Evolutionary conservation across 176 grass and related monocot genomes (phyloP).

Genomic region (Bonia amplexicaulis): DNA sequence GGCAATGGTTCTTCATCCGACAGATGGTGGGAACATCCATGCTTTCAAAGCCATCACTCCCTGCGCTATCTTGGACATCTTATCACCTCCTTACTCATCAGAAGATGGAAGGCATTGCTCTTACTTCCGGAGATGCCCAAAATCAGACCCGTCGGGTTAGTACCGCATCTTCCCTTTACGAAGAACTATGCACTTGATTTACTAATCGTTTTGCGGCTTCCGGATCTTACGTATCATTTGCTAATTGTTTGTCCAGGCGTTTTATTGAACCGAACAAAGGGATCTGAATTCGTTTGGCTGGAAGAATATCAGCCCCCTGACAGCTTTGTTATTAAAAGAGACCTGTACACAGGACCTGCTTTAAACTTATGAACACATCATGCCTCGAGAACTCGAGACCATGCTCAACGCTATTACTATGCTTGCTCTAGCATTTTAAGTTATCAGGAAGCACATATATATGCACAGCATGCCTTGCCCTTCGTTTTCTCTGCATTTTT

Average conservation of each 20-base stretch:
- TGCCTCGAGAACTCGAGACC: not conserved
- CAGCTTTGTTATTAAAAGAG: slow-evolving; percentile 63
- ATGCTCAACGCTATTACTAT: not conserved
- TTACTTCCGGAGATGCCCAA: slow-evolving; percentile 44
- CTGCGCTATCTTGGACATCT: slow-evolving; percentile 61
- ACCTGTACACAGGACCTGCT: slow-evolving; percentile 52
- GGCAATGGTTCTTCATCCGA: slow-evolving; percentile 40
- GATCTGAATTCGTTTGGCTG: slow-evolving; percentile 48
- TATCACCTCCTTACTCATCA: slow-evolving; percentile 64
- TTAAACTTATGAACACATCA: slow-evolving; percentile 29
- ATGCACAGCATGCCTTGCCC: not conserved
- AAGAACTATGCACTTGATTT: not conserved
- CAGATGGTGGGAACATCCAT: slow-evolving; percentile 47
- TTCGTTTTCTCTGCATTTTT: not conserved
- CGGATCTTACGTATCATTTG: not conserved
- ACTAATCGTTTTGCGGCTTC: not conserved
- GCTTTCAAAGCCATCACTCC: slow-evolving; percentile 58
- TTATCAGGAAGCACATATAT: slow-evolving; percentile 23
- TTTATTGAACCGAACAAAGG: slow-evolving; percentile 42
- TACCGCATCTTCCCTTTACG: not conserved
- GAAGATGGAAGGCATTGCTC: slow-evolving; percentile 60
- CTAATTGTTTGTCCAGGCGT: slow-evolving; percentile 7
- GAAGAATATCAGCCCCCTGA: slow-evolving; percentile 54
- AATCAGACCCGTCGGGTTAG: slow-evolving; percentile 35
- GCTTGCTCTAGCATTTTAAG: slow-evolving; percentile 1